These are phyloP conservation scores for Scenedesmus sp. DNA, from an alignment of 163 green algal species.

Conservation along the genomic window DNA sequence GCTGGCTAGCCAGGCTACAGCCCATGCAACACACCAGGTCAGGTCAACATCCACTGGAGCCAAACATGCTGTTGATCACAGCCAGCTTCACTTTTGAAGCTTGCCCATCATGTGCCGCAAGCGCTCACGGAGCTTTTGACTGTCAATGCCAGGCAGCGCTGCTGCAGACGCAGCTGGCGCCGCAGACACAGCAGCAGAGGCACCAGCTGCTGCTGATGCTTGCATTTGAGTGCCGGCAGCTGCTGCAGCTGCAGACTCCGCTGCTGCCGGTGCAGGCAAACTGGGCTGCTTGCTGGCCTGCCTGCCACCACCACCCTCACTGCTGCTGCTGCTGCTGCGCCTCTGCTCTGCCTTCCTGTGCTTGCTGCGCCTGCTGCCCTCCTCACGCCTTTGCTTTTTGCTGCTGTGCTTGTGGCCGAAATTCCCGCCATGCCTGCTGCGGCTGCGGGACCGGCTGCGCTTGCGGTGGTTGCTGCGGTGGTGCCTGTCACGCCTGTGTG, in stretches of 20 bases:
- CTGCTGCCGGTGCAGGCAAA: neutral
- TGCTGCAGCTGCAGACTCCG: neutral
- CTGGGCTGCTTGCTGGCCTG: neutral
- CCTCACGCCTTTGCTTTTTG: neutral
- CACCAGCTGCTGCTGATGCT: neutral
- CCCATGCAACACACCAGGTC: too few relatives aligned
- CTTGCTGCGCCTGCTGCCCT: conserved; percentile 3
- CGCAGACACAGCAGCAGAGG: neutral
- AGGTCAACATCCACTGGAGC: neutral
- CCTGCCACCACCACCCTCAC: neutral
- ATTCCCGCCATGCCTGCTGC: neutral
- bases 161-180: neutral
- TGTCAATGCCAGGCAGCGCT: conserved; percentile 19
- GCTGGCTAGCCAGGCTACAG: too few relatives aligned
- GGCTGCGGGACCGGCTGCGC: neutral
- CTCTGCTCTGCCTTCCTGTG: neutral
- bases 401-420: neutral
- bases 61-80: neutral
- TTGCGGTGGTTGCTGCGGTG: conserved; percentile 26
- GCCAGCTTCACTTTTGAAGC: neutral
- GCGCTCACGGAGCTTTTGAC: conserved; percentile 28
- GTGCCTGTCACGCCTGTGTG: neutral
- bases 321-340: conserved; percentile 8
- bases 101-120: conserved; percentile 35
- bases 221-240: neutral